A percentile compares a stretch with the other conserved stretches of the same genome.
Conservation (phyloP, 1,284 basidiomycete species). For the Fomitopsis palustris region DNA sequence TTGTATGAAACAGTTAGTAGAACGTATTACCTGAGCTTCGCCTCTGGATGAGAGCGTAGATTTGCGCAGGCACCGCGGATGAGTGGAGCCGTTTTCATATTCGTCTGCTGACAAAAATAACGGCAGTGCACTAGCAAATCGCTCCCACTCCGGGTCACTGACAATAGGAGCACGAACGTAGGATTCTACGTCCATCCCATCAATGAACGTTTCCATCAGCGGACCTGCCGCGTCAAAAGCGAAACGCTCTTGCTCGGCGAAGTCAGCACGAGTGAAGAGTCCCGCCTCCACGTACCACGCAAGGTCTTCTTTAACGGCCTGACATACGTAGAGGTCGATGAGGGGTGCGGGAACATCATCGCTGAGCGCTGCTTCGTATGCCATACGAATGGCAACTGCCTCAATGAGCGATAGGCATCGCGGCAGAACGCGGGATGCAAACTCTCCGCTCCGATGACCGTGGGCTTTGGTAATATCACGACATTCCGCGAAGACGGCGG, state of each 20-base stretch:
- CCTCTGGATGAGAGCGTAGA: no score
- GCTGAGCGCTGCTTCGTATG: constrained; percentile 27
- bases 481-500: constrained; percentile 11
- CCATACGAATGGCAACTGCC: constrained; percentile 29
- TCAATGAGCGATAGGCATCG: neutral
- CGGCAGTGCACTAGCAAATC: neutral
- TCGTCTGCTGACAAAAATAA: neutral
- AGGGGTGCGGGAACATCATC: constrained; percentile 14
- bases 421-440: neutral
- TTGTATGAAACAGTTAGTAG: no score
- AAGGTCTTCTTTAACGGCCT: constrained; percentile 18
- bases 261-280: constrained; percentile 5
- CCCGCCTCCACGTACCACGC: constrained; percentile 25
- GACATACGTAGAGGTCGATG: constrained; percentile 21
- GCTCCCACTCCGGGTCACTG: constrained; percentile 9
- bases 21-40: no score
- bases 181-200: neutral
- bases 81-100: no score
- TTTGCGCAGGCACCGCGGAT: no score
- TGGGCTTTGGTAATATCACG: neutral
- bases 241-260: constrained; percentile 10
- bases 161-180: constrained; percentile 10
- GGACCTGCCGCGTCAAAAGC: constrained; percentile 15
- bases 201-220: constrained; percentile 15
- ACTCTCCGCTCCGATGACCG: neutral